Evolutionary conservation across 306 rosid species (phyloP).

Genomic region (Astragalus glycyphyllos): DNA sequence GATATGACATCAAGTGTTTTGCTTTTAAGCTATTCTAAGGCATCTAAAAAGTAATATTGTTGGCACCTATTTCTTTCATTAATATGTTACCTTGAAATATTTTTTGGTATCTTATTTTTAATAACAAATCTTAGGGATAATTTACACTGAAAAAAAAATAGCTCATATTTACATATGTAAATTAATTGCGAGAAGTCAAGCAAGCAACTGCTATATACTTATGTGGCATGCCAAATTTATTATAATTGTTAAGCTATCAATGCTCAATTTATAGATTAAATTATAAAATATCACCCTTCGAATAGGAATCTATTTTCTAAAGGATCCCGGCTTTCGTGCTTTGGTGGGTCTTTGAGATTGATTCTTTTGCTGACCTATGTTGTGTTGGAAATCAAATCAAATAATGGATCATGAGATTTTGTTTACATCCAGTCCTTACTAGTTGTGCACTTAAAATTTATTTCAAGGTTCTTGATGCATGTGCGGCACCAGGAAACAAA

Average conservation of each 20-base stretch:
- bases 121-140: neutral
- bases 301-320: no score
- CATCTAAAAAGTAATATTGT: neutral
- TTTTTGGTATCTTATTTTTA: neutral
- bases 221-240: conserved; percentile 8
- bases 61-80: neutral
- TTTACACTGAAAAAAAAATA: neutral
- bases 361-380: no score
- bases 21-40: neutral
- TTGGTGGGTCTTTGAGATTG: no score
- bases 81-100: neutral
- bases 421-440: conserved; percentile 13
- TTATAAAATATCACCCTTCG: neutral
- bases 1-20: conserved; percentile 5
- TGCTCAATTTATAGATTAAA: neutral
- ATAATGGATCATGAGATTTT: neutral
- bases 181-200: conserved; percentile 8
- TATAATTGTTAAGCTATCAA: neutral
- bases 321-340: no score
- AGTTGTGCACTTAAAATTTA: conserved; percentile 39
- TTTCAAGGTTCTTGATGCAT: conserved; percentile 91
- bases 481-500: conserved; percentile 97
- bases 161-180: conserved; percentile 7
- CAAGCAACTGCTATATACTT: conserved; percentile 4
- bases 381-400: neutral